Conservation (phyloP, 2,329 filamentous ascomycete genomes). For the Calonectria honghensis region DNA sequence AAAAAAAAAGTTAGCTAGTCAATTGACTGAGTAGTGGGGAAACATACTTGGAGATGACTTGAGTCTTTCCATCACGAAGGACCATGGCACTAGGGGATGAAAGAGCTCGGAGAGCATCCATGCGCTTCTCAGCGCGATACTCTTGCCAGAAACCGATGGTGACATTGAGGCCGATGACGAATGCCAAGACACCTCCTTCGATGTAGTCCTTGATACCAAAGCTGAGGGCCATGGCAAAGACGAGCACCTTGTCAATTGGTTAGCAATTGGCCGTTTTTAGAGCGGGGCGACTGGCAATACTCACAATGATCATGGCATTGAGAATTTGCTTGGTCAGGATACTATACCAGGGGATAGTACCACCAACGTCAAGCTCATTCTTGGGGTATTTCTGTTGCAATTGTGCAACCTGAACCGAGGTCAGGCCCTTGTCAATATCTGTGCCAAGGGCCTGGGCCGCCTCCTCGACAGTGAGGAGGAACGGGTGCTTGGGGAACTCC, state of each 20-base stretch:
- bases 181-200: constrained; percentile 80
- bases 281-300: constrained; percentile 51
- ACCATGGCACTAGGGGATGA: constrained; percentile 79
- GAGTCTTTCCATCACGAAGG: constrained; percentile 74
- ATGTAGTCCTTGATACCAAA: constrained; percentile 81
- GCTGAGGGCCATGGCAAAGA: constrained; percentile 84
- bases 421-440: constrained; percentile 80
- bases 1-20: constrained; percentile 37
- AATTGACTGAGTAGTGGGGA: not conserved
- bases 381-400: constrained; percentile 76
- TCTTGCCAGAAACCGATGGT: constrained; percentile 81
- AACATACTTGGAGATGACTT: constrained; percentile 75
- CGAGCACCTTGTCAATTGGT: constrained; percentile 76
- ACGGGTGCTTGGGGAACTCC: constrained; percentile 73
- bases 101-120: constrained; percentile 77
- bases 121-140: constrained; percentile 79
- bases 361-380: constrained; percentile 83
- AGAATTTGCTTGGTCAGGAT: constrained; percentile 83
- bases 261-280: constrained; percentile 17
- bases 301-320: constrained; percentile 85
- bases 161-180: constrained; percentile 82
- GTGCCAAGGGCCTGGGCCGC: constrained; percentile 78
- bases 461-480: constrained; percentile 76
- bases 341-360: constrained; percentile 81
- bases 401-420: constrained; percentile 74